Evolutionary conservation across 495 filamentous ascomycete species (phyloP), one percentile per base, ranked within the genome.

Genomic region (Rusavskia elegans): DNA sequence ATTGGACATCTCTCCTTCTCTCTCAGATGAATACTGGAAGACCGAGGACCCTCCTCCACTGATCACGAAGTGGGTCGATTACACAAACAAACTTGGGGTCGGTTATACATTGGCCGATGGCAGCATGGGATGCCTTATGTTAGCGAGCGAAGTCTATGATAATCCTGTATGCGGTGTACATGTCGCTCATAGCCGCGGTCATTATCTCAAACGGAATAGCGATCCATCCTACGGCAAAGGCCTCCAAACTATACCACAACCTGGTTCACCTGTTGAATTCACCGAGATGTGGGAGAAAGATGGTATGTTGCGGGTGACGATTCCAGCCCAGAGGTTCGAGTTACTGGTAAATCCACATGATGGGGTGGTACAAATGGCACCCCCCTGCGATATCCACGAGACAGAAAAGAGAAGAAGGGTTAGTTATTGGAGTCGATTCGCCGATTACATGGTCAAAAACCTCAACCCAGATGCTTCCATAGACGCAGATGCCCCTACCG

Each of bases 1-100:
- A 46, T n/a, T 29, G 14, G 20, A 46, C 20, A 2, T 42, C n/a
- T 42, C 39, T 35, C 32, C 32, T 11, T 42, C 39, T 42, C 44
- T 21, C 17, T 29, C 23, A 4, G 44, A 46, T 19, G 13, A 7
- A 1, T 10, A 16, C 30, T n/a, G 48, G 27, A 52, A 17, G 37
- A 16, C 23, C 41, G 21, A n/a, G 11, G 17, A 44, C 6, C 17
- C n/a, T 23, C 59, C 57, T 16, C 57, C 59, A 10, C 57, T 62
- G 11, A 84, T 94, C 21, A 82, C 88, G 21, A 92, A 90, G 62
- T 94, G 87, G 87, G 87, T 94, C n/a, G 87, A 94, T 59, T 94
- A 92, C 58, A 88, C 87, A 25, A 92, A 92, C 64, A 86, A 87
- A 57, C 89, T 88, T 59, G 87, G 87, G 1, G 74, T 90, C 38